phyloP scores from a whole-genome alignment of 768 basidiomycete species.

The Mycena belliarum region DNA sequence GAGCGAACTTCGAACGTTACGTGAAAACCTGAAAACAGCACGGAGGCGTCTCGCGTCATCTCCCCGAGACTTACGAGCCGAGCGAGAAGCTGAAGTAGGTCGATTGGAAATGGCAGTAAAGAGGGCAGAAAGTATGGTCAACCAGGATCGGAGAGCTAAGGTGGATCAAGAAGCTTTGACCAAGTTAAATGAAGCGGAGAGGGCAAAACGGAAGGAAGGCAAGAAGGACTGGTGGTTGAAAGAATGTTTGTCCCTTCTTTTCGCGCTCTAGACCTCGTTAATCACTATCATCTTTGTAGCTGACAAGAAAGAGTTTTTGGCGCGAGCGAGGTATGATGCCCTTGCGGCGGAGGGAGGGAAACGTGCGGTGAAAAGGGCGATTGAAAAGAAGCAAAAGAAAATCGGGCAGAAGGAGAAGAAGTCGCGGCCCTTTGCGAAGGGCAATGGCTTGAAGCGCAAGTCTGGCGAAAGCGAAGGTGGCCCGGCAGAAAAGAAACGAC shows the following conservation, averaged over 20 bases:
- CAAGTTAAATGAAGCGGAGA: slow-evolving; percentile 57
- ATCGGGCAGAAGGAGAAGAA: slow-evolving; percentile 87
- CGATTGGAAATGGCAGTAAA: slow-evolving; percentile 75
- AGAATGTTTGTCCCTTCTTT: slow-evolving; percentile 51
- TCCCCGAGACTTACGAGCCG: slow-evolving; percentile 57
- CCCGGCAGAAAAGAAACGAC: slow-evolving; percentile 9
- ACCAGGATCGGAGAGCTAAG: slow-evolving; percentile 66
- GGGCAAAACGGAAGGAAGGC: slow-evolving; percentile 67
- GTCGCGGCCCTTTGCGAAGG: slow-evolving; percentile 63
- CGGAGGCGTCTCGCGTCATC: slow-evolving; percentile 62
- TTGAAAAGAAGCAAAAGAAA: slow-evolving; percentile 90
- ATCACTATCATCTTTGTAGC: slow-evolving; percentile 44
- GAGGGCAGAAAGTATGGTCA: slow-evolving; percentile 74
- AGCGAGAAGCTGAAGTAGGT: slow-evolving; percentile 67
- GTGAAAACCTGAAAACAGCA: slow-evolving; percentile 67
- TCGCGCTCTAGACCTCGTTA: background rate
- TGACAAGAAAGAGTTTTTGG: slow-evolving; percentile 73
- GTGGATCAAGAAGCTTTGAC: slow-evolving; percentile 70
- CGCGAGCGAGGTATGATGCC: slow-evolving; percentile 78
- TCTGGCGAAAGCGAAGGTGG: slow-evolving; percentile 15
- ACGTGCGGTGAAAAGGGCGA: slow-evolving; percentile 79
- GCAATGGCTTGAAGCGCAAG: slow-evolving; percentile 16
- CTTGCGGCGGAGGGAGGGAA: slow-evolving; percentile 77
- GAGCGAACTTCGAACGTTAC: slow-evolving; percentile 64
- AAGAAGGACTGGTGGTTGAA: slow-evolving; percentile 90